A percentile compares a stretch with the other conserved stretches of the same genome.
Conservation (phyloP, 2,329 filamentous ascomycete genomes). For the Bipolaris bicolor region DNA sequence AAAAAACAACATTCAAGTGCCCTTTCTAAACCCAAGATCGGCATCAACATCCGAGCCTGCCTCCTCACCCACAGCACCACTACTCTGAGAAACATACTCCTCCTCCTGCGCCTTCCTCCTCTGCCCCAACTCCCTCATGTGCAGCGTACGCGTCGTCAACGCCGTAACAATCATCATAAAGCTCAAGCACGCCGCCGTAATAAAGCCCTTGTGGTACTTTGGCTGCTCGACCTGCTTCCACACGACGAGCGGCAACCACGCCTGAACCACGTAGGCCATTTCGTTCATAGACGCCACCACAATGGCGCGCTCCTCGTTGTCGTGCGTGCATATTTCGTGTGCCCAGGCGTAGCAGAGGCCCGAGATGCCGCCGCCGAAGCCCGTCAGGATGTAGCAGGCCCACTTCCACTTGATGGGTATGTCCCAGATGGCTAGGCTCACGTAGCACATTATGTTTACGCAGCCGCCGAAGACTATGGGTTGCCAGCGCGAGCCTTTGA, state of each 20-base stretch:
- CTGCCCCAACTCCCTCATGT: slow-evolving; percentile 50
- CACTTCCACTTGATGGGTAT: slow-evolving; percentile 61
- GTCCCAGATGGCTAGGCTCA: slow-evolving; percentile 22
- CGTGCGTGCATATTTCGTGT: slow-evolving; percentile 60
- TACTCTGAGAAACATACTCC: background rate
- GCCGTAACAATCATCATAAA: slow-evolving; percentile 57
- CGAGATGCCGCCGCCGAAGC: slow-evolving; percentile 55
- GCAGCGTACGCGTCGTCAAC: slow-evolving; percentile 53
- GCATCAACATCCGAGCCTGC: background rate
- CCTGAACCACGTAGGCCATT: slow-evolving; percentile 71
- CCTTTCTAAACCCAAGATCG: background rate
- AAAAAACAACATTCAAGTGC: background rate
- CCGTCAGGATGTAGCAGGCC: slow-evolving; percentile 65
- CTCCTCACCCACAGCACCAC: background rate
- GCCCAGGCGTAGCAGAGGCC: slow-evolving; percentile 62
- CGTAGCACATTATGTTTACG: slow-evolving; percentile 26
- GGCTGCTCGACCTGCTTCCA: slow-evolving; percentile 71
- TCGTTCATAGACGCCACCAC: slow-evolving; percentile 72
- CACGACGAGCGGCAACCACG: slow-evolving; percentile 70
- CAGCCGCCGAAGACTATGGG: slow-evolving; percentile 27
- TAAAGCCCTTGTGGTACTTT: slow-evolving; percentile 65
- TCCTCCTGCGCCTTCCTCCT: background rate
- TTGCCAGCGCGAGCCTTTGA: slow-evolving; percentile 26
- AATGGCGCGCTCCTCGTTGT: slow-evolving; percentile 70
- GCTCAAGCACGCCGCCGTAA: slow-evolving; percentile 50